Evolutionary conservation across 129 eudicot genomes (phyloP).

Genomic region (Artemisia argyi): DNA sequence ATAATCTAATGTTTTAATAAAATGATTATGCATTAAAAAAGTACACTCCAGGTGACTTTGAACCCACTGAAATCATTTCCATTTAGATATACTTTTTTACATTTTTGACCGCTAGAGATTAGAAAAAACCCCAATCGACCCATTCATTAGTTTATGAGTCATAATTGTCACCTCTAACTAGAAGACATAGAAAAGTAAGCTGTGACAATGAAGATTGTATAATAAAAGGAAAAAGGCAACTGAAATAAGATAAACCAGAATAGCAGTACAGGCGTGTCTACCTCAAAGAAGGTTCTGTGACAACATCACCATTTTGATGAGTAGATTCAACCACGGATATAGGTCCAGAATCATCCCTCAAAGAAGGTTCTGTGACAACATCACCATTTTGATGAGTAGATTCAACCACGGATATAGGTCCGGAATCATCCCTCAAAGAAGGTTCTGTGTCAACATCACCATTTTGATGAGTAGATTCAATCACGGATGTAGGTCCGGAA

Average conservation of each 20-base stretch:
- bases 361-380: slow-evolving; percentile 20
- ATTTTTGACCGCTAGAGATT: neutral
- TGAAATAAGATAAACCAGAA: slow-evolving; percentile 5
- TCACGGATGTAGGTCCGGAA: slow-evolving; percentile 24
- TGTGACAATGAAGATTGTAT: neutral
- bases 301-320: slow-evolving; percentile 26
- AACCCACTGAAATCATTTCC: neutral
- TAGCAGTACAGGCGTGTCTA: slow-evolving; percentile 14
- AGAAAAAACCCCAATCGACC: neutral
- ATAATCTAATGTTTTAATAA: neutral
- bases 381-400: slow-evolving; percentile 27
- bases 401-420: slow-evolving; percentile 27
- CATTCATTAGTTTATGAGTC: neutral
- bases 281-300: slow-evolving; percentile 38
- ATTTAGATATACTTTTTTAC: neutral
- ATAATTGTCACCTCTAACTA: neutral
- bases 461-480: slow-evolving; percentile 23
- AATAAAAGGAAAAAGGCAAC: neutral
- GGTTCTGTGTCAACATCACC: slow-evolving; percentile 34
- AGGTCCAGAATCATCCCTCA: too few relatives aligned
- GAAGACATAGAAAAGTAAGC: neutral
- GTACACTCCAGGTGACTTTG: neutral
- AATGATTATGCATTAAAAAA: neutral
- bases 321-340: neutral
- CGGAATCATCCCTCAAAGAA: slow-evolving; percentile 12